Conservation (phyloP, 257 asterid genomes). For the Nicotiana benthamiana region DNA sequence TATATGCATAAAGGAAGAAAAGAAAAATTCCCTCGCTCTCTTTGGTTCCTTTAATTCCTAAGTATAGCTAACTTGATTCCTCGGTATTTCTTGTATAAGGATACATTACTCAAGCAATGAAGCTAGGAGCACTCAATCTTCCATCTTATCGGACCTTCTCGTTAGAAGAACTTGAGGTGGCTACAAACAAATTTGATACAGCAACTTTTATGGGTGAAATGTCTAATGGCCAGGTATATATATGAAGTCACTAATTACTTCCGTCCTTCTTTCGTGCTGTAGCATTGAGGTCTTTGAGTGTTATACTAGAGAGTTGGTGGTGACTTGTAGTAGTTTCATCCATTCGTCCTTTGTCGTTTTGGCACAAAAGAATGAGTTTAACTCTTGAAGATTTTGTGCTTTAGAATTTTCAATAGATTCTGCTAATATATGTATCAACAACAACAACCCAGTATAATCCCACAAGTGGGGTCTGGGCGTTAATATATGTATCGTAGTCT, state of each 20-base stretch:
- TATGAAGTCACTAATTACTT: not conserved
- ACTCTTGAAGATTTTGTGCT: not conserved
- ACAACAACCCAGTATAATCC: no score
- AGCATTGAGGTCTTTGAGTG: not conserved
- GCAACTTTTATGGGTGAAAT: slow-evolving; percentile 59
- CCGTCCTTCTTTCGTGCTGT: not conserved
- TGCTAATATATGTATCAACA: not conserved
- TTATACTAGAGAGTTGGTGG: not conserved
- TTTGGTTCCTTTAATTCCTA: not conserved
- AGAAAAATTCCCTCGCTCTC: not conserved
- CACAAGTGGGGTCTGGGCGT: no score
- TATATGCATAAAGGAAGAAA: not conserved
- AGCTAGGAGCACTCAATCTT: slow-evolving; percentile 59
- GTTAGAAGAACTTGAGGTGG: slow-evolving; percentile 70
- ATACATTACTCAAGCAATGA: slow-evolving; percentile 71
- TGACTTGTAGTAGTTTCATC: not conserved
- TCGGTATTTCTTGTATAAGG: slow-evolving; percentile 28
- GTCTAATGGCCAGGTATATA: slow-evolving; percentile 61
- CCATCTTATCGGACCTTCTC: slow-evolving; percentile 67
- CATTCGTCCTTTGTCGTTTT: not conserved
- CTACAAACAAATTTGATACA: slow-evolving; percentile 60
- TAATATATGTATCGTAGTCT: not conserved
- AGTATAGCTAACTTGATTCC: not conserved
- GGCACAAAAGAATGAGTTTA: not conserved
- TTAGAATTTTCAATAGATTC: not conserved